These are phyloP conservation scores for Aphanomyces astaci DNA, from an alignment of 352 stramenopile genomes.

Conservation along the genomic window DNA sequence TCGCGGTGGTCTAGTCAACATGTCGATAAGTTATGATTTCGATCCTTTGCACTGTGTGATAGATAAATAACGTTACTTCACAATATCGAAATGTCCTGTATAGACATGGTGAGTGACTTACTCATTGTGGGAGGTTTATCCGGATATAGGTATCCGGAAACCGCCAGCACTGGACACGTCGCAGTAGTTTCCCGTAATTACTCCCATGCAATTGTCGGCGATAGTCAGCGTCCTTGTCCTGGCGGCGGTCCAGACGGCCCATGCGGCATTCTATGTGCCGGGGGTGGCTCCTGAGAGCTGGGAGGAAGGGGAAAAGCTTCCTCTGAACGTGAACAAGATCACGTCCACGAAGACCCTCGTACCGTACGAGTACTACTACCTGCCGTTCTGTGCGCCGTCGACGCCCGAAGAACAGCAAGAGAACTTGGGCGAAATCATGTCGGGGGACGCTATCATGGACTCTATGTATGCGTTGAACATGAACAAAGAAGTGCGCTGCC, in stretches of 20 bases:
- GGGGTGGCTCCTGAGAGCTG: slow-evolving; percentile 79
- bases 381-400: slow-evolving; percentile 88
- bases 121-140: slow-evolving; percentile 3
- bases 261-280: slow-evolving; percentile 76
- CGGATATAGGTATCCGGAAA: slow-evolving; percentile 10
- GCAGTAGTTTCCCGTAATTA: background rate
- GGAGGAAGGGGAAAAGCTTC: slow-evolving; percentile 72
- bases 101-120: too few species aligned
- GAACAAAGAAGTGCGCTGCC: slow-evolving; percentile 81
- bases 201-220: background rate
- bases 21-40: too few species aligned
- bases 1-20: too few species aligned
- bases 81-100: too few species aligned
- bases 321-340: slow-evolving; percentile 97
- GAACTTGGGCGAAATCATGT: slow-evolving; percentile 91
- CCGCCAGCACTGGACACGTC: background rate
- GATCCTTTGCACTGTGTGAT: too few species aligned
- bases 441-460: slow-evolving; percentile 86
- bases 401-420: slow-evolving; percentile 79
- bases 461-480: slow-evolving; percentile 87
- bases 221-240: slow-evolving; percentile 2
- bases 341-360: slow-evolving; percentile 97
- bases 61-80: too few species aligned
- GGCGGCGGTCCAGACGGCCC: background rate
- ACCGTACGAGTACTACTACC: slow-evolving; percentile 98